These are phyloP conservation scores for Boletellus emodensis DNA, from an alignment of 768 basidiomycete genomes.

Conservation along the genomic window DNA sequence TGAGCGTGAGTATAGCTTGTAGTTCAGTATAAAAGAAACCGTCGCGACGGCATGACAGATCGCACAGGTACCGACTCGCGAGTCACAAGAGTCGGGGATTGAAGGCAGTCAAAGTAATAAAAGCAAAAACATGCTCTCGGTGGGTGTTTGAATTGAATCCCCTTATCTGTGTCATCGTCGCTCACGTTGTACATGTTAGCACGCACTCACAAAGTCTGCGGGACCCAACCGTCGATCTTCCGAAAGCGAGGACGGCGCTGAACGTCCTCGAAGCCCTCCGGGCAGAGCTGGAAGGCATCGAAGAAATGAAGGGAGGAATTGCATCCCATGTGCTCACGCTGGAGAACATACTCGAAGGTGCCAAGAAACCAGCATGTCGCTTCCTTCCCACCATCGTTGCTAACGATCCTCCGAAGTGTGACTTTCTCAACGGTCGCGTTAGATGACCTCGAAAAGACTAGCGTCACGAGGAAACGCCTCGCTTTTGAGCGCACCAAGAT, in stretches of 20 bases:
- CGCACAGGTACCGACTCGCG: too few species aligned
- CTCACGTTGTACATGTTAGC: too few species aligned
- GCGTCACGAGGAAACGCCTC: not conserved
- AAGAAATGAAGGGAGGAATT: not conserved
- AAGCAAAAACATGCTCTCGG: too few species aligned
- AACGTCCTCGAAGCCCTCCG: not conserved
- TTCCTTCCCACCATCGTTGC: not conserved
- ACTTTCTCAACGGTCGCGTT: not conserved
- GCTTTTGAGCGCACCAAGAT: not conserved
- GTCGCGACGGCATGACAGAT: too few species aligned
- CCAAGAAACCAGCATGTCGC: not conserved
- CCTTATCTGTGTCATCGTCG: too few species aligned
- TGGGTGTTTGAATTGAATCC: too few species aligned
- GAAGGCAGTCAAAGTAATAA: too few species aligned
- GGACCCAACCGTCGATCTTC: too few species aligned
- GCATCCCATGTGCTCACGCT: not conserved
- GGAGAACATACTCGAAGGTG: not conserved
- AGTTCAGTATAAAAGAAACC: too few species aligned
- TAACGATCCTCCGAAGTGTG: not conserved
- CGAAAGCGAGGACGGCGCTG: not conserved
- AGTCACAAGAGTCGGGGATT: too few species aligned
- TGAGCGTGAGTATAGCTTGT: too few species aligned
- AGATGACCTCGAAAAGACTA: not conserved
- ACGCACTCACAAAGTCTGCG: too few species aligned
- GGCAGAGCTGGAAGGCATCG: not conserved